These are phyloP conservation scores for Zychaea mexicana DNA, from an alignment of 371 early-diverging fungal species.

Conservation along the genomic window DNA sequence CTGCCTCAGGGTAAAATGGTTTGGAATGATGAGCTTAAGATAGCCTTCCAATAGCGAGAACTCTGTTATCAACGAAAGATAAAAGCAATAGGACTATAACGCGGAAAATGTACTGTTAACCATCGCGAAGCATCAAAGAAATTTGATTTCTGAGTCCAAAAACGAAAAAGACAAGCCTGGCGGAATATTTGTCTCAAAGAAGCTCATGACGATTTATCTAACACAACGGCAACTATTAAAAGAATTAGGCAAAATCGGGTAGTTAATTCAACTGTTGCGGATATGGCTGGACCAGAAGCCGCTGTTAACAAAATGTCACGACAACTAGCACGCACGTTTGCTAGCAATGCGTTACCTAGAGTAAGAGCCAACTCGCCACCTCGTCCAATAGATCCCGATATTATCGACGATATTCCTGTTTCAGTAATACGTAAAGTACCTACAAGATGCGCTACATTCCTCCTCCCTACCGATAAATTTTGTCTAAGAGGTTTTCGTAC, in stretches of 20 bases:
- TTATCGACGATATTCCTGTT: conserved; percentile 17
- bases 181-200: conserved; percentile 4
- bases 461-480: conserved; percentile 13
- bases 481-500: conserved; percentile 35
- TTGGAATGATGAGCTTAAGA: conserved; percentile 7
- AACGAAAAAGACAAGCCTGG: conserved; percentile 19
- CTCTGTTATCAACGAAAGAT: conserved; percentile 15
- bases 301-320: conserved; percentile 1
- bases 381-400: neutral
- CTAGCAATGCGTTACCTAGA: neutral
- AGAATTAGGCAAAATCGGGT: neutral
- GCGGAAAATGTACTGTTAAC: conserved; percentile 2
- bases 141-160: neutral
- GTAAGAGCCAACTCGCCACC: neutral
- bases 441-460: neutral
- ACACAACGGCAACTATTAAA: conserved; percentile 14
- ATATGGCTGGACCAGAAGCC: conserved; percentile 9
- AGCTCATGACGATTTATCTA: conserved; percentile 6
- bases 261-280: neutral
- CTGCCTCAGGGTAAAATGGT: conserved; percentile 10
- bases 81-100: conserved; percentile 6
- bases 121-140: conserved; percentile 16
- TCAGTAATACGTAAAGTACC: conserved; percentile 15
- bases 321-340: neutral
- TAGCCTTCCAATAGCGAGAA: conserved; percentile 1